Evolutionary conservation across 164 flowering plant species (phyloP), one percentile per base, ranked within the genome.

Genomic region (Aristolochia contorta): DNA sequence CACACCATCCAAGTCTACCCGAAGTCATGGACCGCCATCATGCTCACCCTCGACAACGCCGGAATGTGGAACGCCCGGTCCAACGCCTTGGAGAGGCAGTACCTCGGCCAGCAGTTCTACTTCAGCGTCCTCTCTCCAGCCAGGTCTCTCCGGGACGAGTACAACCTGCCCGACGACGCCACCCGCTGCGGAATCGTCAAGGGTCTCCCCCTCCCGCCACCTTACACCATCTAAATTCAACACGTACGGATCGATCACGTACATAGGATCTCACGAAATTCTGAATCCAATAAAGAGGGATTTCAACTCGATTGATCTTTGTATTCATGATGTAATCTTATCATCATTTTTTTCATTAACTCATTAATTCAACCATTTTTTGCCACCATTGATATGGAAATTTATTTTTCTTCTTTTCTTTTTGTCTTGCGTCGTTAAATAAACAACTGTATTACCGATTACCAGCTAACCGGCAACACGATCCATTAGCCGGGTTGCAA

Each of bases 41-140:
- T 81, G 73, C 45, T 76, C 33, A 81, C 85, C 9, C 43, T 77
- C 1, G 85, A 81, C 74, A 81, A 81, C 25, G 82, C 82, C 1
- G 82, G 82, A 1, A 71, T 79, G 75, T 81, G 85, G 85, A 79
- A 70, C 60, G 23, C 79, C 50, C 71, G 85, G 63, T 72, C 79
- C 1, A 51, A 51, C 15, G 3, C 33, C 10, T 53, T 48, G 57
- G 82, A 81, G 56, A 77, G 78, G 61, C 56, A 46, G 22, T 77
- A 81, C 72, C 61, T 81, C n/a, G 85, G 85, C 12, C 80, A 79
- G 21, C 82, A 79, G 70, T 54, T 81, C 47, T 81, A 81, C 69
- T 1, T 81, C 27, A 79, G 79, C 56, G 74, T 76, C 13, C 65
- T 64, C 22, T 78, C 82, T 1, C 80, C 82, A 1, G 80, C 59